phyloP scores from a whole-genome alignment of 225 moss, liverwort and hornwort species.

The Straminergon stramineum region DNA sequence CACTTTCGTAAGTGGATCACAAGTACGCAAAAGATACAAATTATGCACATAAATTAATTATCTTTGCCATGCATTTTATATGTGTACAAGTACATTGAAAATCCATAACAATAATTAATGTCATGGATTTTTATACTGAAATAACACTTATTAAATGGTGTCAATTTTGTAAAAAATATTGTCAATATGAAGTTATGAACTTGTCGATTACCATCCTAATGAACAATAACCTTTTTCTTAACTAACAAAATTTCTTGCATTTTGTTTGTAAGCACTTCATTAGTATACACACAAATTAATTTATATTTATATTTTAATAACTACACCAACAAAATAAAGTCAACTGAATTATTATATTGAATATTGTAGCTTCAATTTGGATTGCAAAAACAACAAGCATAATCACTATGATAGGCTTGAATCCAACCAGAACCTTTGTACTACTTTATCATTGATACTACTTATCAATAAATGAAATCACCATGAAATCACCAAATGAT shows the following conservation, averaged over 20 bases:
- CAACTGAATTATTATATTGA: background rate
- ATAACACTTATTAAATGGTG: background rate
- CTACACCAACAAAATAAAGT: too few species aligned
- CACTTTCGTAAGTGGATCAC: rapidly evolving
- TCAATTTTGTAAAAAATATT: background rate
- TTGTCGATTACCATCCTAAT: too few species aligned
- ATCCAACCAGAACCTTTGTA: background rate
- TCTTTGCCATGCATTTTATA: background rate
- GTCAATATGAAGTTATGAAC: too few species aligned
- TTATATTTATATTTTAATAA: too few species aligned
- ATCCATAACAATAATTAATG: background rate
- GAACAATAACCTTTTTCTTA: too few species aligned
- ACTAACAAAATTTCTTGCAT: background rate
- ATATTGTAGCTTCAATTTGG: background rate
- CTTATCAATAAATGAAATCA: too few species aligned
- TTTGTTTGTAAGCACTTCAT: too few species aligned
- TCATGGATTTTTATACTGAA: background rate
- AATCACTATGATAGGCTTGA: rapidly evolving
- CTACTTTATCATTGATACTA: too few species aligned
- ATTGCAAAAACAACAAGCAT: too few species aligned
- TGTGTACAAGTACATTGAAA: background rate
- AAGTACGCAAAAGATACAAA: background rate
- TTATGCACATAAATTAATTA: background rate
- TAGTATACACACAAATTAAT: too few species aligned
- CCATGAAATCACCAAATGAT: background rate